These are phyloP conservation scores for Pseudopyricularia javanii DNA, from an alignment of 2,329 filamentous ascomycete genomes.

Conservation along the genomic window DNA sequence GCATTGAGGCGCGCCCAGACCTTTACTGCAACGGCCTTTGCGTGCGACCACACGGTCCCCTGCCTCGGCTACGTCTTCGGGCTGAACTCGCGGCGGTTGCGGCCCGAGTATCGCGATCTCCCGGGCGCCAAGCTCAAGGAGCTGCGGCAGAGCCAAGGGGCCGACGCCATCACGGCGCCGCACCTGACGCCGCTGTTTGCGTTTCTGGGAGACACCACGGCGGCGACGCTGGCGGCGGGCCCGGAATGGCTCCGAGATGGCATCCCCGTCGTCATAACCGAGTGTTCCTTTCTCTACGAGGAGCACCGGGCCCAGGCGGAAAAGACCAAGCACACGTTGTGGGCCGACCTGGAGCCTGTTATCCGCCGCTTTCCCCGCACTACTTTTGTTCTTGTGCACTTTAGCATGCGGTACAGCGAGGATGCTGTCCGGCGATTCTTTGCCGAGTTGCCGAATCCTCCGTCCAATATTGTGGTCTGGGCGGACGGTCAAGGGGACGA, in stretches of 20 bases:
- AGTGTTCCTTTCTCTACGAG: slow-evolving; percentile 33
- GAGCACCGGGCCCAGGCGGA: slow-evolving; percentile 28
- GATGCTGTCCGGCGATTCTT: slow-evolving; percentile 28
- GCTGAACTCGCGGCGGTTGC: slow-evolving; percentile 23
- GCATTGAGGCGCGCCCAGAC: slow-evolving; percentile 20
- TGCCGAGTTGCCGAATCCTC: slow-evolving; percentile 21
- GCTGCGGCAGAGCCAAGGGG: slow-evolving; percentile 21
- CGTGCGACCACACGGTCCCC: slow-evolving; percentile 33
- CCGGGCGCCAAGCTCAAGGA: slow-evolving; percentile 22
- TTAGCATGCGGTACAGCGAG: slow-evolving; percentile 31
- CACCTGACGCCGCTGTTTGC: slow-evolving; percentile 28
- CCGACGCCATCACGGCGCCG: slow-evolving; percentile 23
- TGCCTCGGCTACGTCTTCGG: slow-evolving; percentile 34
- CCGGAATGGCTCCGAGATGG: slow-evolving; percentile 21
- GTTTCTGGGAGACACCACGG: slow-evolving; percentile 34
- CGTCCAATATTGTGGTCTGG: slow-evolving; percentile 33
- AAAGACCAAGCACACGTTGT: slow-evolving; percentile 34
- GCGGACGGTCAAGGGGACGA: slow-evolving; percentile 19
- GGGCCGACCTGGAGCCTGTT: slow-evolving; percentile 30
- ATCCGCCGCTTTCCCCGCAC: slow-evolving; percentile 27
- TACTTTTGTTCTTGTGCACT: slow-evolving; percentile 33
- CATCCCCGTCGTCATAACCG: slow-evolving; percentile 32
- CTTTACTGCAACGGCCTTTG: slow-evolving; percentile 27
- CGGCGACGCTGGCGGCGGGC: slow-evolving; percentile 20
- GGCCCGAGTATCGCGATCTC: slow-evolving; percentile 21